Evolutionary conservation across 2,329 filamentous ascomycete species (phyloP), one percentile per base, ranked within the genome.

Genomic region (Lanzia echinophila): DNA sequence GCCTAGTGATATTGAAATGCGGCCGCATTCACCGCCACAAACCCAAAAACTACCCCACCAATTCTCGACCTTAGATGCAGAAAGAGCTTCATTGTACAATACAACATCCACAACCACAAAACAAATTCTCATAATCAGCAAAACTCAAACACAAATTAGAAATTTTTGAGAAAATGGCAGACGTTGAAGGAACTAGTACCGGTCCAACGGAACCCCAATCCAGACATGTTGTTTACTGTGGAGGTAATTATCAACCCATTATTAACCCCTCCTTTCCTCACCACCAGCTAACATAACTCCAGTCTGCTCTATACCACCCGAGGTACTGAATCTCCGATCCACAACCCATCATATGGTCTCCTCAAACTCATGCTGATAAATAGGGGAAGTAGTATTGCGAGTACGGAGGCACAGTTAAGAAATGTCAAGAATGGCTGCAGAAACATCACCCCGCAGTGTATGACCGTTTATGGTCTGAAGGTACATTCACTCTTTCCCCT

Each of bases 401-500:
- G 75, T 97, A 96, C 72, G 94, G 94, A 68, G 92, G 91, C 61
- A 97, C 91, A 38, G 86, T 87, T 22, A 96, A 90, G 74, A 99
- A 96, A 75, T 99, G 94, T 75, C 87, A 92, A 72, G 91, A 97
- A 71, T 99, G 94, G 94, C 83, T 99, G 19, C 76, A 89, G 66
- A 81, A 84, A 60, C 79, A 83, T 61, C 79, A 96, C 64, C 81
- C 84, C 3, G 77, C 79, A 45, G 75, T 96, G 70, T 95, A 95
- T 72, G 72, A 81, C 58, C 76, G 77, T 65, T 80, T 99, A 71
- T 96, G 95, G 79, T 96, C 90, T 47, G 79, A 87, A 72, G 90
- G 90, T 92, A 75, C 8, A 38, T 43, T 24, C 19, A 10, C 41
- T 22, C 19, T 34, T 48, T n/a, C n/a, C 8, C 24, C 8, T 28